Evolutionary conservation across 495 filamentous ascomycete genomes (phyloP).

Genomic region (Penicillium cinerascens): DNA sequence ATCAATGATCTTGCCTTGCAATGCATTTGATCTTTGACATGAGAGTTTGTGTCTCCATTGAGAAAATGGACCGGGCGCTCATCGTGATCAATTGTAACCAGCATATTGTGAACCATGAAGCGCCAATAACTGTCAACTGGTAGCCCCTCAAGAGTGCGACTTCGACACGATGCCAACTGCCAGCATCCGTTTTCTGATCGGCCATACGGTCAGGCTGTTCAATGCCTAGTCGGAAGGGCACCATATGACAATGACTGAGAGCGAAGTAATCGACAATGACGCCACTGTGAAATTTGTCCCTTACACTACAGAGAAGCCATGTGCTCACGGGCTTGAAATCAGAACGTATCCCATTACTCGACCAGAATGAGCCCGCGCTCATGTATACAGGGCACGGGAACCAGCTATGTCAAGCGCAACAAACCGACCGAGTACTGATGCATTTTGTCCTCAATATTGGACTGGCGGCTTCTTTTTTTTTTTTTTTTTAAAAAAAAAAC

Average conservation of each 20-base stretch:
- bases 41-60: not conserved
- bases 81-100: not conserved
- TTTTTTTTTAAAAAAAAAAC: too few relatives aligned
- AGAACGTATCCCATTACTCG: not conserved
- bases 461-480: too few relatives aligned
- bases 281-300: not conserved
- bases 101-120: not conserved
- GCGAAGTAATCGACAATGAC: not conserved
- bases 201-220: too few relatives aligned
- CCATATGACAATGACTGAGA: not conserved
- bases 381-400: too few relatives aligned
- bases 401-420: too few relatives aligned
- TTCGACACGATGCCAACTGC: not conserved
- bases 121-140: not conserved
- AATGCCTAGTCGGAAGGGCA: too few relatives aligned
- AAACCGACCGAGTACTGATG: too few relatives aligned
- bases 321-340: not conserved
- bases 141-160: not conserved
- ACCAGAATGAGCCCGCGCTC: too few relatives aligned
- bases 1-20: constrained; percentile 76
- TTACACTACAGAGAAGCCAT: not conserved
- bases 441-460: too few relatives aligned
- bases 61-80: not conserved
- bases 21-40: constrained; percentile 44
- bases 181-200: not conserved